These are phyloP conservation scores for Clitoria ternatea DNA, from an alignment of 306 rosid genomes.

Conservation along the genomic window DNA sequence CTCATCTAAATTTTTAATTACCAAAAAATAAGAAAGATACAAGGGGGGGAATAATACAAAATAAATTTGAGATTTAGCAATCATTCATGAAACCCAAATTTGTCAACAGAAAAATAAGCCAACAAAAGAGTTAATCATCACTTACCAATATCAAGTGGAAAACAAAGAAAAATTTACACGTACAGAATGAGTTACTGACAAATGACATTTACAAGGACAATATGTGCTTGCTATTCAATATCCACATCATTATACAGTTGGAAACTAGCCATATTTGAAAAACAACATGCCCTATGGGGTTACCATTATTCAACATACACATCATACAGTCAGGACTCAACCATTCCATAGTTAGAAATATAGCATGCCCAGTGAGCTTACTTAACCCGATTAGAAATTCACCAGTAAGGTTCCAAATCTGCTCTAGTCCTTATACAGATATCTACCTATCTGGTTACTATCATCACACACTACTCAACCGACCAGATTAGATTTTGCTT, in stretches of 20 bases:
- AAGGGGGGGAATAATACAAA: neutral
- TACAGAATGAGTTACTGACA: neutral
- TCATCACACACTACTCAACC: neutral
- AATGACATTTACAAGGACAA: slow-evolving; percentile 7
- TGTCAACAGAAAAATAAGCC: slow-evolving; percentile 7
- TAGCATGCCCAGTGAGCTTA: neutral
- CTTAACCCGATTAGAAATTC: neutral
- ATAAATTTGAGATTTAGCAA: neutral
- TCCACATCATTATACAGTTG: no score
- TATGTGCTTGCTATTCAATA: no score
- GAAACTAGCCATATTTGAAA: no score
- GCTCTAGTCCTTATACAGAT: neutral
- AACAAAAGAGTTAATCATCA: neutral
- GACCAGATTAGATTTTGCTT: slow-evolving; percentile 3
- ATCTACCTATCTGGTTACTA: neutral
- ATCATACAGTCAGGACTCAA: neutral
- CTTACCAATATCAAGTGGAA: neutral
- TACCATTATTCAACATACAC: slow-evolving; percentile 16
- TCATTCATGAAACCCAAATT: neutral
- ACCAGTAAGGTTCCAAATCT: neutral
- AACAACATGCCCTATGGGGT: no score
- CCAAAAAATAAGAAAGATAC: no score
- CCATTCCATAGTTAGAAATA: neutral
- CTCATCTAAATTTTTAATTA: no score
- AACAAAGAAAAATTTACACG: neutral